Evolutionary conservation across 768 basidiomycete species (phyloP).

Genomic region (Pleurotus salmoneostramineus): DNA sequence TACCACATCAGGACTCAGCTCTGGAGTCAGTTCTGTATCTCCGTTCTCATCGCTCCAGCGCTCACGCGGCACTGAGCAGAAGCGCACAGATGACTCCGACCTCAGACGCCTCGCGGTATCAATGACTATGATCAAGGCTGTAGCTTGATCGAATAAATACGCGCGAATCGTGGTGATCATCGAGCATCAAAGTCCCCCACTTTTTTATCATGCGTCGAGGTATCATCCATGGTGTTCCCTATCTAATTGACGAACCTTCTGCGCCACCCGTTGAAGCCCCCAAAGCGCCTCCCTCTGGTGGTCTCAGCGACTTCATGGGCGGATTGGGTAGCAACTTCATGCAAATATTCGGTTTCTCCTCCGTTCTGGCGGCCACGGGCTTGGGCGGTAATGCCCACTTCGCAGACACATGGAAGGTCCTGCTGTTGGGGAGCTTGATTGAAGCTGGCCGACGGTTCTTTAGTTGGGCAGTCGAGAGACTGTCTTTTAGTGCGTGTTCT

Average conservation of each 20-base stretch:
- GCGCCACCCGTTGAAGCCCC: not conserved
- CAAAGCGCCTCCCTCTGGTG: not conserved
- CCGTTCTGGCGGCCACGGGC: not conserved
- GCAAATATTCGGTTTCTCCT: conserved; percentile 8
- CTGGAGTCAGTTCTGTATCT: too few species aligned
- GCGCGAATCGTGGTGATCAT: too few species aligned
- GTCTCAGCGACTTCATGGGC: not conserved
- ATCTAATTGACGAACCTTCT: not conserved
- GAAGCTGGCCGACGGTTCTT: conserved; percentile 11
- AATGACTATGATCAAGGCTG: too few species aligned
- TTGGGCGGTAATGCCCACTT: not conserved
- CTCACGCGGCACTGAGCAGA: too few species aligned
- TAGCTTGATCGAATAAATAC: too few species aligned
- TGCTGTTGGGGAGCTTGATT: conserved; percentile 7
- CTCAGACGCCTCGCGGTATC: too few species aligned
- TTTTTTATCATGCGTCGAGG: too few species aligned
- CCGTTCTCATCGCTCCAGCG: too few species aligned
- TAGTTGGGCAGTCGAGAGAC: conserved; percentile 27
- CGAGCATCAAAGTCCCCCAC: too few species aligned
- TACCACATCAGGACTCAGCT: too few species aligned
- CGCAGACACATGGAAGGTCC: conserved; percentile 2
- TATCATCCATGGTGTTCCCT: not conserved
- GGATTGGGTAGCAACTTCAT: not conserved
- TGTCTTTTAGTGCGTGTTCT: conserved; percentile 30
- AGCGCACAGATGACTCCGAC: too few species aligned